phyloP scores from a whole-genome alignment of 345 rosid genomes.

The Psidium friedrichsthalianum region DNA sequence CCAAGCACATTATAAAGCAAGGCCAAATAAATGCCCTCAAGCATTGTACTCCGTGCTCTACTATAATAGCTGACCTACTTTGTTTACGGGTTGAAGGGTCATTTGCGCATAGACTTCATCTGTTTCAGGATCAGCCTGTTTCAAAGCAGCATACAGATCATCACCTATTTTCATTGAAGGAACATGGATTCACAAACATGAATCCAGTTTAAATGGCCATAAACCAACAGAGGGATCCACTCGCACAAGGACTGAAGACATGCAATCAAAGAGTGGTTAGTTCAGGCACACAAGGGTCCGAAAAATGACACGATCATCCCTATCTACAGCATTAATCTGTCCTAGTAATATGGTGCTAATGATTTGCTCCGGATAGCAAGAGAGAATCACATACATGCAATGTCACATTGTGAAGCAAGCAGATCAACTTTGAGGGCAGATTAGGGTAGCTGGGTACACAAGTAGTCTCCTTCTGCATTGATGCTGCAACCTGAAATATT shows the following conservation, averaged over 20 bases:
- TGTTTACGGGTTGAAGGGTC: constrained; percentile 72
- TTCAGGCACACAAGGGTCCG: background rate
- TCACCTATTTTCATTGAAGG: background rate
- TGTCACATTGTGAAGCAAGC: constrained; percentile 60
- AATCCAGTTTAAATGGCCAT: background rate
- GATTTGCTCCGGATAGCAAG: background rate
- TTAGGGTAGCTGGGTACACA: constrained; percentile 67
- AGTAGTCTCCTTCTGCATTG: constrained; percentile 66
- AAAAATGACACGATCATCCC: background rate
- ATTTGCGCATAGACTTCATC: constrained; percentile 79
- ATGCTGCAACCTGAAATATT: constrained; percentile 56
- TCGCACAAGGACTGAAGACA: background rate
- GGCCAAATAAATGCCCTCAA: background rate
- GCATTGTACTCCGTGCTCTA: background rate
- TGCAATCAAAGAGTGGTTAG: background rate
- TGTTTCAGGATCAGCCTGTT: constrained; percentile 66
- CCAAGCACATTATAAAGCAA: background rate
- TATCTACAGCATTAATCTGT: background rate
- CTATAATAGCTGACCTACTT: constrained; percentile 50
- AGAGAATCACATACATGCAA: constrained; percentile 40
- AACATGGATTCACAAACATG: background rate
- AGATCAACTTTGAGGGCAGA: constrained; percentile 62
- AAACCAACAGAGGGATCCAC: background rate
- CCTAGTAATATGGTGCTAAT: background rate
- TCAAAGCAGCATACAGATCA: background rate